These are phyloP conservation scores for Salinomyces thailandicus DNA, from an alignment of 2,329 filamentous ascomycete species.

Conservation along the genomic window DNA sequence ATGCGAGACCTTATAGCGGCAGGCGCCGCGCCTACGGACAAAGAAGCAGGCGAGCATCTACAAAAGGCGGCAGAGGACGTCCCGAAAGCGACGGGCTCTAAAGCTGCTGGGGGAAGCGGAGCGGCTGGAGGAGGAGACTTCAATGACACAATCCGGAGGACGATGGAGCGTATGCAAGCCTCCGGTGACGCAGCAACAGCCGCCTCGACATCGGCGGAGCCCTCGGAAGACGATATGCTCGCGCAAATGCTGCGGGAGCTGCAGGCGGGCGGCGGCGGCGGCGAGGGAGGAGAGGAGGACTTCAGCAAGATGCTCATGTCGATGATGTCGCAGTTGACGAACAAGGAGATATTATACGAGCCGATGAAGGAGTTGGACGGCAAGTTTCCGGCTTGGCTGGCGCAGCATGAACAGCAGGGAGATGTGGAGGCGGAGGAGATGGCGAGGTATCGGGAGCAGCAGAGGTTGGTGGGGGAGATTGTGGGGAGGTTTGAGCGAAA, in stretches of 20 bases:
- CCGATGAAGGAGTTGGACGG: constrained; percentile 95
- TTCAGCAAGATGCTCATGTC: constrained; percentile 90
- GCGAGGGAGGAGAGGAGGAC: constrained; percentile 61
- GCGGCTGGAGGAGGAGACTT: constrained; percentile 50
- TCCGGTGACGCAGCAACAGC: constrained; percentile 80
- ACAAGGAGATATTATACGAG: constrained; percentile 96
- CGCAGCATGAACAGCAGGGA: constrained; percentile 47
- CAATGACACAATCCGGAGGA: constrained; percentile 83
- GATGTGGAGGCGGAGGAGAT: constrained; percentile 68
- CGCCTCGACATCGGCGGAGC: constrained; percentile 46
- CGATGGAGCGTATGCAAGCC: constrained; percentile 91
- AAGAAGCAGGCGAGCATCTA: constrained; percentile 23
- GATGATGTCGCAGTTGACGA: constrained; percentile 98
- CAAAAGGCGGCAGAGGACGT: constrained; percentile 25
- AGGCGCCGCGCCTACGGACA: constrained; percentile 29
- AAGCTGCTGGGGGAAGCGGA: constrained; percentile 5
- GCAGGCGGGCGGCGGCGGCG: constrained; percentile 36
- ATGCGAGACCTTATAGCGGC: constrained; percentile 43
- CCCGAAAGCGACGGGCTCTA: constrained; percentile 1
- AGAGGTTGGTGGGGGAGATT: constrained; percentile 70
- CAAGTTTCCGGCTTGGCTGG: constrained; percentile 86
- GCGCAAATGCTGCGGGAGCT: constrained; percentile 89
- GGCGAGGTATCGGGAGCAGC: constrained; percentile 71
- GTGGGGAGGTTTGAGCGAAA: constrained; percentile 77
- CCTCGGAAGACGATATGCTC: constrained; percentile 64